Evolutionary conservation across 345 rosid species (phyloP).

Genomic region (Salix viminalis): DNA sequence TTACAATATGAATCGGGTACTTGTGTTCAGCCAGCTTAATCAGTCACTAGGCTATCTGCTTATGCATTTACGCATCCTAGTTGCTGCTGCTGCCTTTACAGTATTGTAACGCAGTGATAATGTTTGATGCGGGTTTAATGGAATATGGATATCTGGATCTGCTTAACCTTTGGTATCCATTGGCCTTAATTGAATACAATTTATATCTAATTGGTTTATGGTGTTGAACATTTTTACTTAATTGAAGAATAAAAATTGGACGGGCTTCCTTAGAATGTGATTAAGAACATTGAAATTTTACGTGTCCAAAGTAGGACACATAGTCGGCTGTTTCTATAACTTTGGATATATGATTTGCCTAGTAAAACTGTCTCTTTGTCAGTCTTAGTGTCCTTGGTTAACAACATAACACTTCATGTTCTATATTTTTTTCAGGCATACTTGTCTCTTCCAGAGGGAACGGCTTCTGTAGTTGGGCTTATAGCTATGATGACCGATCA

Average conservation of each 20-base stretch:
- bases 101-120: neutral
- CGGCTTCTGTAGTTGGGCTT: constrained; percentile 88
- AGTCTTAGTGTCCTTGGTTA: neutral
- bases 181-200: neutral
- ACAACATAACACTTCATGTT: neutral
- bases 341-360: neutral
- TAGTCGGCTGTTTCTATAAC: neutral
- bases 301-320: neutral
- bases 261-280: neutral
- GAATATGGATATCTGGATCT: neutral
- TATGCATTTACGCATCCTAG: neutral
- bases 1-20: constrained; percentile 30
- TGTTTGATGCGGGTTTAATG: neutral
- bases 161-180: neutral
- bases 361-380: neutral
- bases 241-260: neutral
- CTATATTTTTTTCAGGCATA: constrained; percentile 54
- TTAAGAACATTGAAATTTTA: neutral
- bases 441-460: constrained; percentile 92
- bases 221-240: neutral
- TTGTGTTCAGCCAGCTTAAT: constrained; percentile 2
- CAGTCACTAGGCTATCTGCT: neutral
- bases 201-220: neutral
- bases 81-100: neutral
- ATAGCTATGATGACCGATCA: constrained; percentile 99